Conservation (phyloP, 441 rosid genomes). For the Populus tomentosa region DNA sequence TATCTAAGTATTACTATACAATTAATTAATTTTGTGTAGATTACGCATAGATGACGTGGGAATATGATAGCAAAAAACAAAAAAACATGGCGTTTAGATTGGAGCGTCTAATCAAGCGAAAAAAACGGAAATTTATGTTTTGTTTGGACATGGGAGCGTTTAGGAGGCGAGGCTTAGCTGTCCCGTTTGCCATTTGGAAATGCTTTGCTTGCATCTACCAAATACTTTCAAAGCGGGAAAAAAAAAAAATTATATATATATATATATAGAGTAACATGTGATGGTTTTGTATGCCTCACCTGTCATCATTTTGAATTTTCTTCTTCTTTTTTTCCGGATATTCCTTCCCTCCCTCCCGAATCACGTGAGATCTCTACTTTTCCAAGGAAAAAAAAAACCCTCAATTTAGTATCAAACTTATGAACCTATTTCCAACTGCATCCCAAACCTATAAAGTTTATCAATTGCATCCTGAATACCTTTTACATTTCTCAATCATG, state of each 20-base stretch:
- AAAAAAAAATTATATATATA: too few relatives aligned
- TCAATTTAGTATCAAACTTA: too few relatives aligned
- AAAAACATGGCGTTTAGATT: background rate
- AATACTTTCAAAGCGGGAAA: background rate
- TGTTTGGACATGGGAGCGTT: background rate
- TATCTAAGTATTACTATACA: too few relatives aligned
- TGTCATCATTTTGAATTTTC: too few relatives aligned
- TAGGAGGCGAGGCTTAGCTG: background rate
- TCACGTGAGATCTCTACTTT: background rate
- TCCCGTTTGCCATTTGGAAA: background rate
- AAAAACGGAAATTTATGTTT: background rate
- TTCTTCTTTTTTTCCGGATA: background rate
- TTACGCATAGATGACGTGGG: background rate
- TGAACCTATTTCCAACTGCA: too few relatives aligned
- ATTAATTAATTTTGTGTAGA: too few relatives aligned
- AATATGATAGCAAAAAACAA: background rate
- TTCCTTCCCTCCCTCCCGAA: background rate
- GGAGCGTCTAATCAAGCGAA: background rate
- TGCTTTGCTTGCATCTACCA: slow-evolving; percentile 1
- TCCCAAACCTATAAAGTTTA: too few relatives aligned
- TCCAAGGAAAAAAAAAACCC: too few relatives aligned
- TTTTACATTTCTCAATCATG: too few relatives aligned
- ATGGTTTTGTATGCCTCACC: too few relatives aligned
- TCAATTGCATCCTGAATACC: too few relatives aligned
- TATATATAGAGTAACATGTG: too few relatives aligned